Base-by-base conservation (phyloP, 352 stramenopile genomes). In the Pythium rhizo-oryzae region DNA sequence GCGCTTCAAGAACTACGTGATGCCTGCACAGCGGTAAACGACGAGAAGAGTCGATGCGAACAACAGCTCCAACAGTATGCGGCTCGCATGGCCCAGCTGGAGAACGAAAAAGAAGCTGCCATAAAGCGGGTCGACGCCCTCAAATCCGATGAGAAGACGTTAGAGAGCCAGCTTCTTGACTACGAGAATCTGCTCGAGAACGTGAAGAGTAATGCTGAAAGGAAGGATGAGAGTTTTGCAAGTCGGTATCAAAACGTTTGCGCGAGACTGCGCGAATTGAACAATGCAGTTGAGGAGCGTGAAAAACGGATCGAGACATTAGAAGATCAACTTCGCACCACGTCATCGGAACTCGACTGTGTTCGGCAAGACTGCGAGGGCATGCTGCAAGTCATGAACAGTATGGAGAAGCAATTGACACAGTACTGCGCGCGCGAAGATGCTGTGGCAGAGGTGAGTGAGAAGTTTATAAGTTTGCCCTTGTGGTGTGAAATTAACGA, bases 361-460 rank as follows among this genome's bases (percentile, higher is more conserved):
- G 82, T 88, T 9, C 77, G 82, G 1, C 81, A 91, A 33, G 87
- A 95, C 47, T 93, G 85, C 24, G 87, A 95, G 71, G 87, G 85
- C 8, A 95, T 95, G 84, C 55, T 95, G 4, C 79, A 81, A n/a
- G 87, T 95, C 33, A 80, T 95, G 51, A 91, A 78, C 23, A 84
- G 75, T 21, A 95, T 95, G 87, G 87, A 95, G 59, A 93, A 92
- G 39, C 87, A 93, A 59, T 62, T 95, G 23, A 90, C 76, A 24
- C 83, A 93, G 55, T 95, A 93, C 53, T 89, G 78, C 33, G 65
- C 81, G 9, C 71, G 87, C 18, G 87, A 95, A 66, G 85, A 93
- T 23, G 82, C 84, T 16, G 85, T 95, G 0, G 65, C 84, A 16
- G 83, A 92, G 76, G 86, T 92, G 61, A 41, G 50, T 41, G 18